phyloP scores from a whole-genome alignment of 148 eudicot species.

The Pharnaceum exiguum region DNA sequence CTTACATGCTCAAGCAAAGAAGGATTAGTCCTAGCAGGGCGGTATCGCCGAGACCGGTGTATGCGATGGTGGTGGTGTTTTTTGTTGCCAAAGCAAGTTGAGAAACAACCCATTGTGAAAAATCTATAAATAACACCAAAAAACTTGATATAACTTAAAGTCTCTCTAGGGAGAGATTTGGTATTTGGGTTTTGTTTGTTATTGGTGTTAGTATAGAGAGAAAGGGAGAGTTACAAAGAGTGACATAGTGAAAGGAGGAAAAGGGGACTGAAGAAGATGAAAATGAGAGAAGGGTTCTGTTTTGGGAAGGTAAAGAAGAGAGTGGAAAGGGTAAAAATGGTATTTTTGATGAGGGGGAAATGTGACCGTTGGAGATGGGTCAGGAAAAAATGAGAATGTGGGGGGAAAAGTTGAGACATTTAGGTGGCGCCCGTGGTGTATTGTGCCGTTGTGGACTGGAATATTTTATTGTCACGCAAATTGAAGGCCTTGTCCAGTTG shows the following conservation, averaged over 20 bases:
- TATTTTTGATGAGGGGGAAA: slow-evolving; percentile 1
- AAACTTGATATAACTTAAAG: too few species aligned
- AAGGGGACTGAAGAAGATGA: neutral
- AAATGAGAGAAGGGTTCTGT: neutral
- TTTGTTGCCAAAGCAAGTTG: too few species aligned
- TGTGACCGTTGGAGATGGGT: slow-evolving; percentile 33
- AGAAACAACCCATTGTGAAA: slow-evolving; percentile 41
- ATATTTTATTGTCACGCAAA: neutral
- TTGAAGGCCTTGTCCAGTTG: too few species aligned
- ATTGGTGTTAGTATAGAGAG: neutral
- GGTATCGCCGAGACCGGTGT: slow-evolving; percentile 34
- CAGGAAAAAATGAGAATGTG: neutral
- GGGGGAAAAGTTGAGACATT: neutral
- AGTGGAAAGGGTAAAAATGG: neutral
- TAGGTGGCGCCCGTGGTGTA: slow-evolving; percentile 1
- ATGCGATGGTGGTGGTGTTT: too few species aligned
- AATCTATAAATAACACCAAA: neutral
- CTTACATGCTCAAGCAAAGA: slow-evolving; percentile 30
- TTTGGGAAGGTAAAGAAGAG: neutral
- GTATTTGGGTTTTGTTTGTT: neutral
- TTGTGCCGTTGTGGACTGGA: slow-evolving; percentile 23
- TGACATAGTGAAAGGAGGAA: neutral
- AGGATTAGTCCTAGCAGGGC: neutral
- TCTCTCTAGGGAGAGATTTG: neutral
- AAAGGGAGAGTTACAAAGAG: neutral